Evolutionary conservation across 805 yeast species (phyloP).

Genomic region (Ogataea polymorpha): DNA sequence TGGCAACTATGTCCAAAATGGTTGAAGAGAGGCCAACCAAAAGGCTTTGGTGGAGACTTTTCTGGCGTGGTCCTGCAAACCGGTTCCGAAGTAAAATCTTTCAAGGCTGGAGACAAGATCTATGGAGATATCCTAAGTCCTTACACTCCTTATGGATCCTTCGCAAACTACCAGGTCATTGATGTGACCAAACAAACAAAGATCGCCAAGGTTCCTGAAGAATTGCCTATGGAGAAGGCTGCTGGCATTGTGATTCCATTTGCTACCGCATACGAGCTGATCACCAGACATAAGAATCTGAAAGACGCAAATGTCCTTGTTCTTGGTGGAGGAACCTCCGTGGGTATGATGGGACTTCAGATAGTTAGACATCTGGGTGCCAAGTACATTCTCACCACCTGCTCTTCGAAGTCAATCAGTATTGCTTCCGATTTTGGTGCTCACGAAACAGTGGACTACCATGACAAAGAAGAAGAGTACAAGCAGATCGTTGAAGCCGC

Average conservation of each 20-base stretch:
- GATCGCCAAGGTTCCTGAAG: constrained; percentile 44
- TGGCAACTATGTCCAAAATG: constrained; percentile 9
- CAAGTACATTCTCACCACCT: constrained; percentile 49
- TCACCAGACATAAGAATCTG: constrained; percentile 28
- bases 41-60: constrained; percentile 21
- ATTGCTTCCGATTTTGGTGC: constrained; percentile 44
- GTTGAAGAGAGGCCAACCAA: constrained; percentile 2
- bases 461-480: constrained; percentile 34
- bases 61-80: constrained; percentile 18
- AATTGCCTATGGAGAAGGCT: constrained; percentile 51
- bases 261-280: constrained; percentile 51
- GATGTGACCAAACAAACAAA: constrained; percentile 33
- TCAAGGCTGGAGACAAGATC: constrained; percentile 17
- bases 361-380: constrained; percentile 51
- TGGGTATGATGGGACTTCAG: constrained; percentile 56
- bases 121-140: constrained; percentile 10
- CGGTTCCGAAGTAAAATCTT: constrained; percentile 16
- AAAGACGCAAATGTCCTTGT: constrained; percentile 50
- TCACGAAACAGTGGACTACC: constrained; percentile 55
- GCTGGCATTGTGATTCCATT: constrained; percentile 64
- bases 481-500: constrained; percentile 33
- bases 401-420: constrained; percentile 38
- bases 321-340: constrained; percentile 73
- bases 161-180: constrained; percentile 43
- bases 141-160: constrained; percentile 34